phyloP scores from a whole-genome alignment of 2,329 filamentous ascomycete genomes.

The Monilinia fructigena region DNA sequence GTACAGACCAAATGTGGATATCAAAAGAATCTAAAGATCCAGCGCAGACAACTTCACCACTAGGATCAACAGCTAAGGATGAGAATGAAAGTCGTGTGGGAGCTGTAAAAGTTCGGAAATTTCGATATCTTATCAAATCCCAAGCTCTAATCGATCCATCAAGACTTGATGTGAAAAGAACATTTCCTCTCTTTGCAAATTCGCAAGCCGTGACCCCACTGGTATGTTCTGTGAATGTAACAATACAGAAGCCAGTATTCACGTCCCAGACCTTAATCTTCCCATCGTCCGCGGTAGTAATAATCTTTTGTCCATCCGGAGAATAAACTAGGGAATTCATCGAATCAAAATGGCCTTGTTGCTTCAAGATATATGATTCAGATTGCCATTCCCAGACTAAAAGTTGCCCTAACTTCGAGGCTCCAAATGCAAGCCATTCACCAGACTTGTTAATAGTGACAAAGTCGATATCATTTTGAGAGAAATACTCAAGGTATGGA shows the following conservation, averaged over 20 bases:
- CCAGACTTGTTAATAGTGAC: slow-evolving; percentile 92
- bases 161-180: slow-evolving; percentile 90
- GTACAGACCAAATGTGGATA: slow-evolving; percentile 97
- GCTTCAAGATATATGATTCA: slow-evolving; percentile 96
- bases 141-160: slow-evolving; percentile 94
- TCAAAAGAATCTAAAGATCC: slow-evolving; percentile 96
- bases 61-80: slow-evolving; percentile 93
- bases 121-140: slow-evolving; percentile 93
- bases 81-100: slow-evolving; percentile 89
- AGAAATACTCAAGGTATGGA: slow-evolving; percentile 90
- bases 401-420: slow-evolving; percentile 92
- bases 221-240: slow-evolving; percentile 96
- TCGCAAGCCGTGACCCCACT: slow-evolving; percentile 92
- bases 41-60: slow-evolving; percentile 92
- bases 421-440: slow-evolving; percentile 96
- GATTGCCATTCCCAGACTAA: slow-evolving; percentile 99
- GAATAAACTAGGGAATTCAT: slow-evolving; percentile 94
- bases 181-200: slow-evolving; percentile 92
- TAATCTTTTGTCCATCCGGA: slow-evolving; percentile 86
- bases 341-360: slow-evolving; percentile 94
- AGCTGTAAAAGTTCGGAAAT: slow-evolving; percentile 96
- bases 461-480: slow-evolving; percentile 92
- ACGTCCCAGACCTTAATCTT: slow-evolving; percentile 99
- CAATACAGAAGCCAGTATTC: slow-evolving; percentile 93
- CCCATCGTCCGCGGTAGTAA: slow-evolving; percentile 93